Percentiles rank a stretch among this genome's conserved stretches.
phyloP scores from a whole-genome alignment of 805 yeast genomes.

The Candida khao-thaluensis region DNA sequence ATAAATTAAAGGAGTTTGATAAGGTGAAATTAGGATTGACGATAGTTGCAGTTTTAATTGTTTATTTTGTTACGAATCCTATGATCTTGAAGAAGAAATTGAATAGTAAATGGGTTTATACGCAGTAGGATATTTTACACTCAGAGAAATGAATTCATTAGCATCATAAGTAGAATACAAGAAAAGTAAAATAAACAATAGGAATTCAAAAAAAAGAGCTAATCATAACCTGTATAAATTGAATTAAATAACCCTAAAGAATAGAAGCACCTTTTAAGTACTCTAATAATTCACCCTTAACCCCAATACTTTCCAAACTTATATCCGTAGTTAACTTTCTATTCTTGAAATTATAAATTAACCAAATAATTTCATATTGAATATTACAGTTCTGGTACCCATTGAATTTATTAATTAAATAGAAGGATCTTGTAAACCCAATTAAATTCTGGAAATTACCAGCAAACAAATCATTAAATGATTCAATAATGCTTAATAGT shows the following conservation, averaged over 20 bases:
- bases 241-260: neutral
- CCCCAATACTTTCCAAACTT: slow-evolving; percentile 33
- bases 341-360: slow-evolving; percentile 26
- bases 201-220: neutral
- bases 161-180: neutral
- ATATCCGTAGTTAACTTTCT: slow-evolving; percentile 13
- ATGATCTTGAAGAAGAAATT: slow-evolving; percentile 54
- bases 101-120: slow-evolving; percentile 50
- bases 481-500: slow-evolving; percentile 18
- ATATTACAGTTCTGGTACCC: slow-evolving; percentile 36
- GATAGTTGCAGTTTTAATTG: slow-evolving; percentile 48
- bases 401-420: slow-evolving; percentile 34
- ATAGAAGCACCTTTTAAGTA: slow-evolving; percentile 11
- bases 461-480: slow-evolving; percentile 21
- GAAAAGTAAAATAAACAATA: neutral
- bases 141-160: neutral
- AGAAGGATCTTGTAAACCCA: slow-evolving; percentile 24
- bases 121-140: neutral
- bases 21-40: slow-evolving; percentile 62
- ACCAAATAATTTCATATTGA: slow-evolving; percentile 41
- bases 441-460: slow-evolving; percentile 12
- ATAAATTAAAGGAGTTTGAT: slow-evolving; percentile 69
- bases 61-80: slow-evolving; percentile 53
- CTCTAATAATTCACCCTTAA: slow-evolving; percentile 15
- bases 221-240: neutral